Percentiles rank a stretch among this genome's conserved stretches.
These are phyloP conservation scores for Parsonsia alboflavescens DNA, from an alignment of 257 asterid species.

Conservation along the genomic window DNA sequence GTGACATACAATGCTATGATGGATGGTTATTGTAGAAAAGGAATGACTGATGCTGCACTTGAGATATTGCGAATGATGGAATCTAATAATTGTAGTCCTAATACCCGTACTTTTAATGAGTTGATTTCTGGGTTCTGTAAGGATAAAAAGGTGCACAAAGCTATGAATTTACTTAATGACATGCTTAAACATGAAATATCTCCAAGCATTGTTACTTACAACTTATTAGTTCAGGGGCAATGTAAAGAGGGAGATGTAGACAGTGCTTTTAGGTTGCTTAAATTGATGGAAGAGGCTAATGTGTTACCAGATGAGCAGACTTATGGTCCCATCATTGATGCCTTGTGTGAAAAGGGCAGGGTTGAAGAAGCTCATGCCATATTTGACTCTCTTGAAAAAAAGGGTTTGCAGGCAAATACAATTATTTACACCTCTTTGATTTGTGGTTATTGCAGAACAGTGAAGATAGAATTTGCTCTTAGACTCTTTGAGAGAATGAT, in stretches of 20 bases:
- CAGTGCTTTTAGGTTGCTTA: conserved; percentile 58
- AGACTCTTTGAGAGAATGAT: conserved; percentile 51
- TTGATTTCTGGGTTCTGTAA: conserved; percentile 60
- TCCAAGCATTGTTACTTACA: conserved; percentile 53
- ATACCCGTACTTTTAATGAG: conserved; percentile 65
- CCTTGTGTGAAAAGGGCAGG: conserved; percentile 54
- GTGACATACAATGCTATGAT: conserved; percentile 66
- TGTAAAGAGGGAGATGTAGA: conserved; percentile 56
- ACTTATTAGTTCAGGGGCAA: conserved; percentile 60
- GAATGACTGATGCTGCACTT: conserved; percentile 47
- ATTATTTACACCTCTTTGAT: conserved; percentile 54
- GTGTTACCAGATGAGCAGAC: conserved; percentile 56
- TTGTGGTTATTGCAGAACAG: conserved; percentile 52
- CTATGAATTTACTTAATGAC: conserved; percentile 56
- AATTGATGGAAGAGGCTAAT: conserved; percentile 52
- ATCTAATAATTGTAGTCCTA: conserved; percentile 40
- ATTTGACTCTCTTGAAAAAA: conserved; percentile 45
- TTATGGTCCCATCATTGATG: conserved; percentile 52
- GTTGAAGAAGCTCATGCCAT: conserved; percentile 43
- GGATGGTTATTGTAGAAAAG: conserved; percentile 61
- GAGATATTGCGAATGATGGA: conserved; percentile 50
- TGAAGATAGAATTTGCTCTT: conserved; percentile 47
- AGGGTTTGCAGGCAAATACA: conserved; percentile 42
- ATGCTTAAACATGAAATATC: conserved; percentile 46
- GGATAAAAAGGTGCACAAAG: conserved; percentile 52